Base-by-base conservation (phyloP, 805 yeast species). In the Candida silvicultrix region DNA sequence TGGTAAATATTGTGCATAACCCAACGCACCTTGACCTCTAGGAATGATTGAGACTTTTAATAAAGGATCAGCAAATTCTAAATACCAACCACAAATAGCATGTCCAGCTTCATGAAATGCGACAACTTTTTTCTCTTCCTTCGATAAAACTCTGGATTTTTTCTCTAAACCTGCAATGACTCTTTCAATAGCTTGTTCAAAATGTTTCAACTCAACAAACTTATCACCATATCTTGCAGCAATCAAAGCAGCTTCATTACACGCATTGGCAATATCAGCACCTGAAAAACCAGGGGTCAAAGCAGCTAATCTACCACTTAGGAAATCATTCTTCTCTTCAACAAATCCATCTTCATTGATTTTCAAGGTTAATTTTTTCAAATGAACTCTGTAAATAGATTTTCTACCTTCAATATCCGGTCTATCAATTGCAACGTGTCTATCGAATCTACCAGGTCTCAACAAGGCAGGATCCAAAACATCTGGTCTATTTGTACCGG, bases 41-140 rank as follows among this genome's bases (percentile, higher is more conserved):
- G 99, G 99, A 50, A 94, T 88, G 57, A 95, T 94, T 15, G 97
- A 88, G 18, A 94, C 99, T 71, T 94, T 94, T 49, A 94, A 73
- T 47, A 95, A 71, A 8, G 99, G 99, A 62, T 92, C 97, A 2
- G 98, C 96, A 65, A 77, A 77, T 64, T 86, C 79, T 59, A 94
- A 75, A 60, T 73, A 89, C 99, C 99, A 94, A 12, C 99, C 99
- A 66, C 98, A 90, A 49, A 94, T 80, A 11, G 99, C 99, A 67
- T 95, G 99, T 4, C 99, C 99, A 3, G 99, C 99, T 66, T 94
- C 99, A 63, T 95, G 99, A 59, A 85, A 94, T 1, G 99, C 99
- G 47, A 95, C 97, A 23, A 89, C 81, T 51, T 74, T 80, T 68
- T 89, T 88, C 62, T 95, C 98, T 49, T 85, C 90, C 1, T 89